A percentile compares a stretch with the other conserved stretches of the same genome.
Conservation (phyloP, 176 grass and related monocot genomes). For the Puccinellia tenuiflora region DNA sequence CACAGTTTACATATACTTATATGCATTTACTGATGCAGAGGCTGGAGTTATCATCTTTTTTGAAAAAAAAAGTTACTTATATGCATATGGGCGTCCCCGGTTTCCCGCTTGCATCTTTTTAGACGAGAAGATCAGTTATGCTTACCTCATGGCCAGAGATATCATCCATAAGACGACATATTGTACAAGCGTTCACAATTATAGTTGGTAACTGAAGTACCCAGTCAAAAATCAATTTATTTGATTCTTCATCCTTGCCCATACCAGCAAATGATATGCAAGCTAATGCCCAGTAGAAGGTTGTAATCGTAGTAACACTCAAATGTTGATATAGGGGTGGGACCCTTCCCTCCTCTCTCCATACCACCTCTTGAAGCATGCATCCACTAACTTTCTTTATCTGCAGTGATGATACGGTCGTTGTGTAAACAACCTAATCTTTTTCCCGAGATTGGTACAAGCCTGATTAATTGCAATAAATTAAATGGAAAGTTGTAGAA, state of each 20-base stretch:
- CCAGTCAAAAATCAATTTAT: background rate
- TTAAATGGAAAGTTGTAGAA: background rate
- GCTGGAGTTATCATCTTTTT: too few species aligned
- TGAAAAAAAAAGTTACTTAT: too few species aligned
- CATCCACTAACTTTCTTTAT: background rate
- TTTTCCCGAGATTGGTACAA: background rate
- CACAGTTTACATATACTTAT: too few species aligned
- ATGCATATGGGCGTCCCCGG: too few species aligned
- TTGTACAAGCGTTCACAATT: background rate
- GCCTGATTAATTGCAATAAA: background rate
- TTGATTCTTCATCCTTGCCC: background rate
- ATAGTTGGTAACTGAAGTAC: background rate
- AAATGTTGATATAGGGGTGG: background rate
- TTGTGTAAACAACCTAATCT: background rate
- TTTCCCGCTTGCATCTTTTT: too few species aligned
- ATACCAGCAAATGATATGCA: background rate
- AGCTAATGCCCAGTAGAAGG: background rate
- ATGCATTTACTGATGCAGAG: too few species aligned
- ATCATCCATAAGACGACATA: background rate
- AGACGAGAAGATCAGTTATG: background rate
- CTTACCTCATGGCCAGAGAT: background rate
- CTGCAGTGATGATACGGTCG: background rate
- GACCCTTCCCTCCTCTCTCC: background rate
- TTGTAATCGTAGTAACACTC: background rate
- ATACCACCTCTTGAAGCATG: background rate